phyloP scores from a whole-genome alignment of 2,329 filamentous ascomycete genomes.

The Trichophyton simii region DNA sequence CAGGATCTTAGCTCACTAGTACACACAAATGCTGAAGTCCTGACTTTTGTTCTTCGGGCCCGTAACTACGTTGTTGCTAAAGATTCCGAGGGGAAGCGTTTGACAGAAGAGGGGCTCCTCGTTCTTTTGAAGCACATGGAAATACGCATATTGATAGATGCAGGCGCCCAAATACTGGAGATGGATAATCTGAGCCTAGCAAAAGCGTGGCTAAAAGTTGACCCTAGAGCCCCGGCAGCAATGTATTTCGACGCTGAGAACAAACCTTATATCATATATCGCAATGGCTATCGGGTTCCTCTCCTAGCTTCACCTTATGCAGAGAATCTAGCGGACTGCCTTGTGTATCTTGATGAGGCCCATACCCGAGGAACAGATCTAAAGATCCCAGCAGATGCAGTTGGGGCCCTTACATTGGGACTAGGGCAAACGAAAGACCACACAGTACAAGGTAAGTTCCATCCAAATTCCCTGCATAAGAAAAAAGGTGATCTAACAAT shows the following conservation, averaged over 20 bases:
- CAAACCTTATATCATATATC: conserved; percentile 10
- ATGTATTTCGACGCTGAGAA: conserved; percentile 11
- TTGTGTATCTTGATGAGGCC: conserved; percentile 54
- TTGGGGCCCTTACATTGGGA: conserved; percentile 53
- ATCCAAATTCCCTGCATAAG: not conserved
- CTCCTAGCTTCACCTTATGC: conserved; percentile 46
- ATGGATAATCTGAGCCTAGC: conserved; percentile 43
- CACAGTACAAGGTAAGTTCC: conserved; percentile 45
- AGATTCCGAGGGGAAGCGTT: conserved; percentile 3
- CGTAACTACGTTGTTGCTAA: conserved; percentile 10
- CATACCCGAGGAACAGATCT: conserved; percentile 57
- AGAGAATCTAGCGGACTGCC: conserved; percentile 42
- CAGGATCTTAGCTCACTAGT: conserved; percentile 42
- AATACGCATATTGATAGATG: conserved; percentile 53
- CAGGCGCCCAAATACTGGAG: conserved; percentile 58
- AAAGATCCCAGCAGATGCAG: conserved; percentile 42
- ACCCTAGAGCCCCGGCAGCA: conserved; percentile 6
- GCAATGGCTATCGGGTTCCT: conserved; percentile 7
- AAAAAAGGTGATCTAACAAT: not conserved
- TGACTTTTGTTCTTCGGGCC: conserved; percentile 50
- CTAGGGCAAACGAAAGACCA: conserved; percentile 51
- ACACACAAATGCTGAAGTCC: conserved; percentile 56
- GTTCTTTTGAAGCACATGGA: conserved; percentile 29
- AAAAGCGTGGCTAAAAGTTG: conserved; percentile 38
- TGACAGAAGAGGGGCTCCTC: conserved; percentile 22